phyloP scores from a whole-genome alignment of 805 yeast species.

The Teunomyces funiuensis region DNA sequence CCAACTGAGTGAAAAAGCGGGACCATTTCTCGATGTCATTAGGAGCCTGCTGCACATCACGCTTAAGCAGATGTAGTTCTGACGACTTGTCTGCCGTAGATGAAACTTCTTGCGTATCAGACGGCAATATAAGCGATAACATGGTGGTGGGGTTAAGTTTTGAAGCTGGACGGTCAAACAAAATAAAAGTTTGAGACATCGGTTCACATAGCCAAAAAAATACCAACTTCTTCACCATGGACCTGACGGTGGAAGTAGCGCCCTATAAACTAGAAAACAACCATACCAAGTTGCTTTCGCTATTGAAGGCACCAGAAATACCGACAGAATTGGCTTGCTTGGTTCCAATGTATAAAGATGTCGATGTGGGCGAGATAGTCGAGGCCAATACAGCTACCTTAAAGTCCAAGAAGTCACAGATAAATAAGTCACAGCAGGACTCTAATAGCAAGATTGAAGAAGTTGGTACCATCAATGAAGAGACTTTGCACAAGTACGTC shows the following conservation, averaged over 20 bases:
- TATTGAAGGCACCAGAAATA: slow-evolving; percentile 10
- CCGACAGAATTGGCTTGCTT: slow-evolving; percentile 1
- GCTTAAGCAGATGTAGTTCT: neutral
- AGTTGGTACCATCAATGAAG: slow-evolving; percentile 14
- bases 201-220: neutral
- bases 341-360: slow-evolving; percentile 5
- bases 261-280: slow-evolving; percentile 12
- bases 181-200: neutral
- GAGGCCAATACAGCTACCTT: slow-evolving; percentile 9
- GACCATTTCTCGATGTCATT: slow-evolving; percentile 43
- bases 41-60: slow-evolving; percentile 15
- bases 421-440: neutral
- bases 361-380: slow-evolving; percentile 12
- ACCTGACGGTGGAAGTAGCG: slow-evolving; percentile 1
- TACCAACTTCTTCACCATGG: too few species aligned
- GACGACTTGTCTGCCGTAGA: neutral
- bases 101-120: neutral
- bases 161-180: neutral
- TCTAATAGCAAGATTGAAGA: slow-evolving; percentile 5
- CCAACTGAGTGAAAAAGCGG: slow-evolving; percentile 29
- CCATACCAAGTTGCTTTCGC: slow-evolving; percentile 11
- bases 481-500: slow-evolving; percentile 19
- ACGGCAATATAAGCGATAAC: neutral
- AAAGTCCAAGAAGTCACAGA: slow-evolving; percentile 1
- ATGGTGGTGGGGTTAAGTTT: neutral